phyloP scores from a whole-genome alignment of 2,329 filamentous ascomycete genomes.

The Zymoseptoria ardabiliae region DNA sequence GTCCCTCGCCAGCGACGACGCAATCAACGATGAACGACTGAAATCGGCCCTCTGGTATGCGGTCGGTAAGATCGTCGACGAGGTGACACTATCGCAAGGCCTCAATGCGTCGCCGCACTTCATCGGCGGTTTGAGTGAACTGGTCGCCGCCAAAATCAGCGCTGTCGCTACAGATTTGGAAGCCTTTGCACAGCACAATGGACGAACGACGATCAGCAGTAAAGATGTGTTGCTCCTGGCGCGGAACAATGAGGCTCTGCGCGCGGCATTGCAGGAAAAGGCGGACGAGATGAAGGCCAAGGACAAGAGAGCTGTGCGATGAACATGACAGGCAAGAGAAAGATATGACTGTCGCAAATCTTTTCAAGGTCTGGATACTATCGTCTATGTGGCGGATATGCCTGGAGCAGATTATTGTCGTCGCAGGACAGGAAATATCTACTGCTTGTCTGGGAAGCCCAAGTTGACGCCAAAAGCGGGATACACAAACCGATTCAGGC shows the following conservation, averaged over 20 bases:
- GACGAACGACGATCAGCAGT: conserved; percentile 68
- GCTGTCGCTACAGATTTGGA: conserved; percentile 49
- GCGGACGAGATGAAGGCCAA: conserved; percentile 37
- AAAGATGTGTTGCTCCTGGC: conserved; percentile 85
- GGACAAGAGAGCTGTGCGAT: background rate
- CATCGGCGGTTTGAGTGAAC: conserved; percentile 62
- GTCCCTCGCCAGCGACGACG: conserved; percentile 7
- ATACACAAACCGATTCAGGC: conserved; percentile 42
- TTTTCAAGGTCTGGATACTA: background rate
- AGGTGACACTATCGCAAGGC: conserved; percentile 64
- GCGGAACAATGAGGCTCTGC: conserved; percentile 77
- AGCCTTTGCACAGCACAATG: conserved; percentile 66
- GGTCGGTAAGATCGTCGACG: conserved; percentile 81
- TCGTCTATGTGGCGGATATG: background rate
- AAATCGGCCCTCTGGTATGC: conserved; percentile 81
- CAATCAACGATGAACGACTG: conserved; percentile 52
- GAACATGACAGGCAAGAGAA: conserved; percentile 1
- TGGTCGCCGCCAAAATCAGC: conserved; percentile 74
- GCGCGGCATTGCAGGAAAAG: conserved; percentile 63
- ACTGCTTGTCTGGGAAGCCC: conserved; percentile 44
- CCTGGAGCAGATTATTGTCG: background rate
- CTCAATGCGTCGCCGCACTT: conserved; percentile 65
- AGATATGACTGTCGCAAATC: conserved; percentile 1
- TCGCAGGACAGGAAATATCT: background rate
- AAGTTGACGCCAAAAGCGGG: conserved; percentile 43